Percentiles rank a stretch among this genome's conserved stretches.
These are phyloP conservation scores for Silene coronaria DNA, from an alignment of 179 eudicot genomes.

Conservation along the genomic window DNA sequence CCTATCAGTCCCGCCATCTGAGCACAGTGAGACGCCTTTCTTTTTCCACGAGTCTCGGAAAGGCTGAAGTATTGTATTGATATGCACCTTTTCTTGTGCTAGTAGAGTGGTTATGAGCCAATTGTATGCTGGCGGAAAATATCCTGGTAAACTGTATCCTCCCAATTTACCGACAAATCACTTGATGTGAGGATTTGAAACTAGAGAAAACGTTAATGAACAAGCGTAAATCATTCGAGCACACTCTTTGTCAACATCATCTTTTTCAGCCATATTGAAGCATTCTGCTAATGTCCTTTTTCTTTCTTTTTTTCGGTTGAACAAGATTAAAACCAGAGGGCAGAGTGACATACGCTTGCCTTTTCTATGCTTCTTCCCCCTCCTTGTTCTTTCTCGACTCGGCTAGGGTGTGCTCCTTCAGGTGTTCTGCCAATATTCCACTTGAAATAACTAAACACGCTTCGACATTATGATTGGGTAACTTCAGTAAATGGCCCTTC, in stretches of 20 bases:
- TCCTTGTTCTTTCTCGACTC: too few relatives aligned
- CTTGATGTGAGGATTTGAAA: not conserved
- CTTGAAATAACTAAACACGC: not conserved
- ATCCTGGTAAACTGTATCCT: not conserved
- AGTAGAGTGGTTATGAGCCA: not conserved
- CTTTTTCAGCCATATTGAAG: not conserved
- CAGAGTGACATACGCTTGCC: too few relatives aligned
- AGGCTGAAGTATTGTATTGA: not conserved
- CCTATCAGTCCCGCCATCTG: not conserved
- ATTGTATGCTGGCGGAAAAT: not conserved
- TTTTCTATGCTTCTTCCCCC: too few relatives aligned
- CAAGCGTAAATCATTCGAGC: not conserved
- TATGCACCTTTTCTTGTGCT: not conserved
- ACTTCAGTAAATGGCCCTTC: too few relatives aligned
- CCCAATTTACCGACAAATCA: not conserved
- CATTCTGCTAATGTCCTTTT: too few relatives aligned
- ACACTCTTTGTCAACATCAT: not conserved
- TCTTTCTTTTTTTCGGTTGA: too few relatives aligned
- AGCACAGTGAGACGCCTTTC: not conserved
- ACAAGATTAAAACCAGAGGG: too few relatives aligned
- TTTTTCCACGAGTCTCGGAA: not conserved
- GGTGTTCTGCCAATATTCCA: not conserved
- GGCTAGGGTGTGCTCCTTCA: too few relatives aligned
- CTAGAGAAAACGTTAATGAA: not conserved
- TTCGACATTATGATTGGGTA: not conserved